These are phyloP conservation scores for Metrosideros polymorpha DNA, from an alignment of 441 rosid genomes.

Conservation along the genomic window DNA sequence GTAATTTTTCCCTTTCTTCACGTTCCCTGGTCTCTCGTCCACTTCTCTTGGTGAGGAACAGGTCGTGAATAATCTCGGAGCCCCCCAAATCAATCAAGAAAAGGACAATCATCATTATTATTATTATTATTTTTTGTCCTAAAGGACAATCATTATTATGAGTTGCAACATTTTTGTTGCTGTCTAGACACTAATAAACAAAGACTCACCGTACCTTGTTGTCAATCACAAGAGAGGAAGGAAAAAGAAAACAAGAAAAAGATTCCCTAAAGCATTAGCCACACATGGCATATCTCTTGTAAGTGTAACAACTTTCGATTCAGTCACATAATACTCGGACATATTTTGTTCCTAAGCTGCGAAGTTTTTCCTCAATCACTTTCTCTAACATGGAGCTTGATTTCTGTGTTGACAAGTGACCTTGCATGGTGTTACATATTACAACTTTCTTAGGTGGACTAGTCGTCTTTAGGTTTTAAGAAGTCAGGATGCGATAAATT, in stretches of 20 bases:
- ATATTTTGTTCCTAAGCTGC: background rate
- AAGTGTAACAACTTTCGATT: background rate
- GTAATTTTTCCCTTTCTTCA: no score
- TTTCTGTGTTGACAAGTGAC: background rate
- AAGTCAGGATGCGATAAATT: background rate
- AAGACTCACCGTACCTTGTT: background rate
- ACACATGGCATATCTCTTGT: background rate
- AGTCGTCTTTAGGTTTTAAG: background rate
- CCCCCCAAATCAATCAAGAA: background rate
- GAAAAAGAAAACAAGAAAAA: background rate
- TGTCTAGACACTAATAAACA: background rate
- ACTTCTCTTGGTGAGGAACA: background rate
- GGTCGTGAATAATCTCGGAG: background rate
- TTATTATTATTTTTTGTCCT: no score
- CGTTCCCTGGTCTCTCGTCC: background rate
- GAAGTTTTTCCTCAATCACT: background rate
- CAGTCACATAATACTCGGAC: background rate
- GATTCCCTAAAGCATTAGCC: background rate
- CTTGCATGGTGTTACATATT: background rate
- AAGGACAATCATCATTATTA: no score
- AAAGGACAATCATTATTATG: background rate
- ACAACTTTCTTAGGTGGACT: background rate
- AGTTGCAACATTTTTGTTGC: background rate
- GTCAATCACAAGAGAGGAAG: background rate
- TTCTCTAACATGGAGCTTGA: background rate